These are phyloP conservation scores for Lasiodiplodia citricola DNA, from an alignment of 2,329 filamentous ascomycete species.

Conservation along the genomic window DNA sequence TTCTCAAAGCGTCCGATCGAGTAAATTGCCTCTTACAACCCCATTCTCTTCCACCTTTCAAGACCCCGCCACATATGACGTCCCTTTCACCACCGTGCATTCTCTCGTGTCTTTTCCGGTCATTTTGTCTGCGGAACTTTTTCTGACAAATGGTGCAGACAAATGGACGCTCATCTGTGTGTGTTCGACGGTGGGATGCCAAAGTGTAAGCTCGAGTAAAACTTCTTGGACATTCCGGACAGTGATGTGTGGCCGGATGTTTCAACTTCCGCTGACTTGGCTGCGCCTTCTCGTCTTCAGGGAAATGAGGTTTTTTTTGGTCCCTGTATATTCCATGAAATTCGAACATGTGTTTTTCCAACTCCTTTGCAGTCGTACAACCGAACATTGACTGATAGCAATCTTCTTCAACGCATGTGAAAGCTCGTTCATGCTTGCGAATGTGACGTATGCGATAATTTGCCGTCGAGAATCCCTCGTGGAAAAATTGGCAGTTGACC, in stretches of 20 bases:
- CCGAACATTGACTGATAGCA: neutral
- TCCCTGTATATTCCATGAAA: neutral
- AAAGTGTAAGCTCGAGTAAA: neutral
- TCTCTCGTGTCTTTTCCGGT: neutral
- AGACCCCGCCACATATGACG: neutral
- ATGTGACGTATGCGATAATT: neutral
- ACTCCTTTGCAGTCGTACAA: neutral
- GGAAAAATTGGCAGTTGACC: neutral
- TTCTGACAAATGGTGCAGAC: neutral
- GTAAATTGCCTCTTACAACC: neutral
- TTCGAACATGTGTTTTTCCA: neutral
- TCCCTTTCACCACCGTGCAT: neutral
- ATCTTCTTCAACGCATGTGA: neutral
- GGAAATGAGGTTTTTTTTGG: neutral
- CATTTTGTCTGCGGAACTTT: neutral
- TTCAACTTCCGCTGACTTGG: neutral
- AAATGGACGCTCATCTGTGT: neutral
- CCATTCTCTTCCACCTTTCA: neutral
- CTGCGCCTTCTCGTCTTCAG: neutral
- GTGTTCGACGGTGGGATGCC: neutral
- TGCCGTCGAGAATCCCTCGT: neutral
- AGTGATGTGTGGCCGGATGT: neutral
- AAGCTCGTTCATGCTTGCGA: neutral
- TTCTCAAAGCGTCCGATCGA: neutral
- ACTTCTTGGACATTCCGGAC: neutral